Base-by-base conservation (phyloP, 1,139 yeast species). In the Yamadazyma friedrichii region DNA sequence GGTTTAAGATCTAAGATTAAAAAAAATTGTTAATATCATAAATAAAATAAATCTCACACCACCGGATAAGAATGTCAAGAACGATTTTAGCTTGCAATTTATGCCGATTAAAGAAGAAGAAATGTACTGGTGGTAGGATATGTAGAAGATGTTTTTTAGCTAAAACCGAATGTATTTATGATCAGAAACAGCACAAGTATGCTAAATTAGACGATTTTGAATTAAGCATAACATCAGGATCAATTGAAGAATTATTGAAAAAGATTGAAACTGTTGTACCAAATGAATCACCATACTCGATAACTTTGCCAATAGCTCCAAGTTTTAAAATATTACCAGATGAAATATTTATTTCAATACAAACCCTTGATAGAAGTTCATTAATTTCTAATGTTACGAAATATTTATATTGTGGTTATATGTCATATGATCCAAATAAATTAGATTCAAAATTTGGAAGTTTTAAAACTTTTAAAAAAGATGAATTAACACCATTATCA, bases 121-220 rank as follows among this genome's bases (percentile, higher is more conserved):
- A 82, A 45, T 84, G 93, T 54, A 85, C 86, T 11, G 89, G 89
- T 2, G 88, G 84, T 1, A 73, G 78, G 16, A 85, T 87, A 0
- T 84, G 93, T 55, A 56, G 65, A 38, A 78, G 80, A 51, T 84
- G 93, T 55, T 58, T 57, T 8, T 59, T 69, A 37, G 74, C 83
- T 16, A 70, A 68, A 35, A 65, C 78, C 3, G 65, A 68, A n/a
- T 84, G 93, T 59, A 84, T 82, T 48, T 84, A 83, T 49, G 70
- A 29, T 1, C 15, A n/a, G n/a, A n/a, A n/a, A n/a, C 15, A 9
- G 17, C 9, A 10, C 3, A 16, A 27, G 16, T 15, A 27, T n/a
- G 31, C 13, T 9, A 20, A 36, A 35, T 16, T n/a, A 16, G 22
- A 25, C 5, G 37, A 40, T 3, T 35, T 40, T 11, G 24, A 32